Evolutionary conservation across 23 red algal species (phyloP), one percentile per base, ranked within the genome.

Genomic region (Gracilaria domingensis): DNA sequence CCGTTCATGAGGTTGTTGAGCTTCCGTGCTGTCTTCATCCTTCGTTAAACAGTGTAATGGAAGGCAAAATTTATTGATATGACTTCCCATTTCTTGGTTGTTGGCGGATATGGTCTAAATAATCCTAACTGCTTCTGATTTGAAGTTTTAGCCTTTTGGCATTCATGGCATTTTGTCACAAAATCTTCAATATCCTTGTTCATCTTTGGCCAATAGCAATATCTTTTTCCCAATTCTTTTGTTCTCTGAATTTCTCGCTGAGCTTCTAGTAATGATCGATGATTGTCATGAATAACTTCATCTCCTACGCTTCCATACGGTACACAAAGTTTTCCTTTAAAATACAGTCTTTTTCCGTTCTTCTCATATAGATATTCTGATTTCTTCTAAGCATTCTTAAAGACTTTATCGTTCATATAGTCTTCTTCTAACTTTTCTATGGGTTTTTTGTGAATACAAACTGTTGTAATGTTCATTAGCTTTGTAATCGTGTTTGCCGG

Each of bases 51-150:
- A n/a, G n/a, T n/a, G n/a, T n/a, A n/a, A n/a, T n/a, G n/a, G n/a
- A 73, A 70, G 21, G 74, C 45, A 45, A 70, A 86, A 0, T 86
- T 39, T 39, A 86, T 86, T n/a, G 65, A 70, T 72, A 86, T 86
- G 14, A 49, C 35, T 72, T 86, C 64, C 64, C 82, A 86, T 34
- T 86, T 86, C 23, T 86, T 74, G 2, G 12, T 12, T 21, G 35
- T 11, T n/a, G 9, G 59, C 24, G 9, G 82, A 28, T 30, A 86
- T 49, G 23, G 82, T 39, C 6, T 74, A 7, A 73, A 2, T 13
- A 67, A 28, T 86, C 40, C 82, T 1, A 18, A 9, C 38, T 25
- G 0, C 13, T 86, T 73, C 45, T 16, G 59, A 86, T 86, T 86
- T 50, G 11, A 8, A 86, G 56, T 69, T 54, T 86, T 86, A 28